phyloP scores from a whole-genome alignment of 73 alveolate species.

The Tetrahymena thermophila region DNA sequence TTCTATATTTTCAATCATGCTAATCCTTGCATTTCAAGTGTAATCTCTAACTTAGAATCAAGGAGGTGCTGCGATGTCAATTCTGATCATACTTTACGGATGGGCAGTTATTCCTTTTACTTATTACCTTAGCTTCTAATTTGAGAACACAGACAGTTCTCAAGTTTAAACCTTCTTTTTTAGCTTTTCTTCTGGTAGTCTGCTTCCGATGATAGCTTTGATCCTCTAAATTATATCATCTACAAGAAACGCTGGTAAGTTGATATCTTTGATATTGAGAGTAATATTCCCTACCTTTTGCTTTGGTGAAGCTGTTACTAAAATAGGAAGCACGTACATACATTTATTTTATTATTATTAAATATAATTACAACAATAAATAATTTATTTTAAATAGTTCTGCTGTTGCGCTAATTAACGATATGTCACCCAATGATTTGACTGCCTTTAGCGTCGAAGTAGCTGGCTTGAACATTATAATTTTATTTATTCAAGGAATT shows the following conservation, averaged over 20 bases:
- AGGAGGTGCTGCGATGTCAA: conserved; percentile 45
- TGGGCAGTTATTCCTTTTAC: conserved; percentile 87
- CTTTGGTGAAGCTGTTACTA: conserved; percentile 31
- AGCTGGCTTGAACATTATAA: conserved; percentile 58
- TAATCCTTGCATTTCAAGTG: conserved; percentile 19
- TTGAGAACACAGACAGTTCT: conserved; percentile 55
- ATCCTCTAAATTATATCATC: conserved; percentile 48
- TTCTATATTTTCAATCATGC: conserved; percentile 15
- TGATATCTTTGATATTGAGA: conserved; percentile 22
- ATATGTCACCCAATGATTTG: neutral
- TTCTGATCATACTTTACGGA: conserved; percentile 66
- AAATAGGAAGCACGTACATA: neutral
- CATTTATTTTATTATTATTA: neutral
- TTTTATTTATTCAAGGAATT: conserved; percentile 15
- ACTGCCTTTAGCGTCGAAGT: conserved; percentile 35
- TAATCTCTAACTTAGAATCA: conserved; percentile 30
- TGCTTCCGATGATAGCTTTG: conserved; percentile 44
- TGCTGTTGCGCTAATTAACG: neutral
- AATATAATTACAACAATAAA: neutral
- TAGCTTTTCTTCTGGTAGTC: conserved; percentile 63
- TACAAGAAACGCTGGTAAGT: conserved; percentile 45
- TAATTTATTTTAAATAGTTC: neutral
- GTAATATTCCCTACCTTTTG: conserved; percentile 39
- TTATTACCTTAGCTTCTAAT: conserved; percentile 62
- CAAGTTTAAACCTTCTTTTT: conserved; percentile 61